Evolutionary conservation across 192 early-diverging fungal genomes (phyloP).

Genomic region (Coemansia sp.): DNA sequence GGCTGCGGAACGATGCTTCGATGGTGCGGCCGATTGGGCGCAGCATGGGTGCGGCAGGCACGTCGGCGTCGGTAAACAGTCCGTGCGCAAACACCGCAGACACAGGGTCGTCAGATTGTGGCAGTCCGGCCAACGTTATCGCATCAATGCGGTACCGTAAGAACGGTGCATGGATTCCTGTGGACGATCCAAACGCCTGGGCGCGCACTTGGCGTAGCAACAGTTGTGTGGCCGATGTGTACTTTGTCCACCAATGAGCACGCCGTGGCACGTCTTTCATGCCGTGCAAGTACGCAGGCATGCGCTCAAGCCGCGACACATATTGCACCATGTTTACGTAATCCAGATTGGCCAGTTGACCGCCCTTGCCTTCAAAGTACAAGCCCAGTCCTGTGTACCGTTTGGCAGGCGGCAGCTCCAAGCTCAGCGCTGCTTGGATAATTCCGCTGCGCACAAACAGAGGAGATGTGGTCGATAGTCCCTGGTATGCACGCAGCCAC

Average conservation of each 20-base stretch:
- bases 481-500: slow-evolving; percentile 92
- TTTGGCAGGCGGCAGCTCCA: slow-evolving; percentile 77
- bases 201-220: slow-evolving; percentile 39
- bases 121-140: slow-evolving; percentile 58
- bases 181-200: slow-evolving; percentile 44
- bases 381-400: slow-evolving; percentile 62
- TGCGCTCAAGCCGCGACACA: slow-evolving; percentile 54
- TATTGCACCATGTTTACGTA: slow-evolving; percentile 74
- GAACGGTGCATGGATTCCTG: slow-evolving; percentile 45
- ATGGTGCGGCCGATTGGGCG: slow-evolving; percentile 56
- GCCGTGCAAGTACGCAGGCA: slow-evolving; percentile 52
- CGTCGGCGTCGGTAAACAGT: not conserved
- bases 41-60: slow-evolving; percentile 2
- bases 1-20: slow-evolving; percentile 78
- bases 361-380: slow-evolving; percentile 84
- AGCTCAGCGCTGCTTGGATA: slow-evolving; percentile 81
- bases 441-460: slow-evolving; percentile 64
- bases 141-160: slow-evolving; percentile 76
- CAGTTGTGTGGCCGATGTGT: slow-evolving; percentile 24
- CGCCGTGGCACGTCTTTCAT: slow-evolving; percentile 20
- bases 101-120: slow-evolving; percentile 28
- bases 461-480: slow-evolving; percentile 34
- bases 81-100: slow-evolving; percentile 6
- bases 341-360: slow-evolving; percentile 91
- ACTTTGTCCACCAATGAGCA: slow-evolving; percentile 12